Evolutionary conservation across 2,329 filamentous ascomycete genomes (phyloP).

Genomic region (Harringtonia lauricola): DNA sequence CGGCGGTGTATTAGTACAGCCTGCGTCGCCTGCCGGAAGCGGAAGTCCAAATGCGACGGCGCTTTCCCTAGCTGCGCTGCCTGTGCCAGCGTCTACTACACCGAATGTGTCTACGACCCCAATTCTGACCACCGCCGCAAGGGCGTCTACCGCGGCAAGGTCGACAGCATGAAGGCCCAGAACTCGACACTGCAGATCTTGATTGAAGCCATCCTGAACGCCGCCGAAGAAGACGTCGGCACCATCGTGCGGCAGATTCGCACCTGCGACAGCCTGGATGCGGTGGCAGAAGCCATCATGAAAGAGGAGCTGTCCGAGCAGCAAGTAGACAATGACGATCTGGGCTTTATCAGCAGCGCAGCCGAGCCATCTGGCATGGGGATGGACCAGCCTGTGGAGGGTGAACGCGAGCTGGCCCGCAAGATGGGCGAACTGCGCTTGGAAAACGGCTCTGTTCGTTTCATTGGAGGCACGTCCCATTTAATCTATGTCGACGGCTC

Average conservation of each 20-base stretch:
- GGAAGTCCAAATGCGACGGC: constrained; percentile 87
- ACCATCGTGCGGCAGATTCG: constrained; percentile 78
- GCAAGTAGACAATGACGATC: constrained; percentile 19
- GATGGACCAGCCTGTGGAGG: constrained; percentile 31
- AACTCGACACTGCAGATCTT: constrained; percentile 86
- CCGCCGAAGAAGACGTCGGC: constrained; percentile 74
- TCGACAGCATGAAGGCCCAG: constrained; percentile 75
- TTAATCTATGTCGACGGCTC: constrained; percentile 65
- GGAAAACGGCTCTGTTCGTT: constrained; percentile 78
- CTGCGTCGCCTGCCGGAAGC: constrained; percentile 66
- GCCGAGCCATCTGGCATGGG: constrained; percentile 18
- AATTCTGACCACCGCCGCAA: constrained; percentile 94
- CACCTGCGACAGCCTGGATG: constrained; percentile 62
- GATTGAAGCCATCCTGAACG: constrained; percentile 85
- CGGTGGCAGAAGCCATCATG: constrained; percentile 41
- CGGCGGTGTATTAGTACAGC: constrained; percentile 75
- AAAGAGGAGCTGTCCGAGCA: constrained; percentile 26
- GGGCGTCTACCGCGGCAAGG: constrained; percentile 91
- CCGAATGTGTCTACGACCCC: constrained; percentile 87
- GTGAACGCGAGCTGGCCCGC: constrained; percentile 73
- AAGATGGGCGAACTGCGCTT: constrained; percentile 89
- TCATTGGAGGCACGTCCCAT: constrained; percentile 90
- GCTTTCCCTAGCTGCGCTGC: constrained; percentile 85
- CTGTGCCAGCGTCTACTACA: constrained; percentile 89
- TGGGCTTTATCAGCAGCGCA: constrained; percentile 8